Base-by-base conservation (phyloP, 768 basidiomycete genomes). In the Harrya chromipes region DNA sequence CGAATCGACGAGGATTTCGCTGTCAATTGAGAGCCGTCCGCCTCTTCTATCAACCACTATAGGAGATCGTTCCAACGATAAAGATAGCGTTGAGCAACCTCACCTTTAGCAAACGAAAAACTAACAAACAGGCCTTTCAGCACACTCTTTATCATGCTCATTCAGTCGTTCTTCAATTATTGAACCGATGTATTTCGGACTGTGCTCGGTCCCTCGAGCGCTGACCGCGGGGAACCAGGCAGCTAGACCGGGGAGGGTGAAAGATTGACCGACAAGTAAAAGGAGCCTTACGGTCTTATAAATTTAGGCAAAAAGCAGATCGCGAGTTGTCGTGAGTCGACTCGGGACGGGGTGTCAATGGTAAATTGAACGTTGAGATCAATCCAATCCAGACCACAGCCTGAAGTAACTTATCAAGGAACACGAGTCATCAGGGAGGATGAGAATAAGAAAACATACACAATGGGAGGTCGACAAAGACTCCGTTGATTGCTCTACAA, bases 31-130 rank as follows among this genome's bases (percentile, higher is more conserved):
- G 51, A 34, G 21, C 58, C 55, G 1, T 53, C 17, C 4, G 59
- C 67, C 4, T 50, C 60, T 3, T 68, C 63, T 21, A 72, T 59
- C 27, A 71, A 24, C 71, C 72, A 73, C 3, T 56, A 55, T 6
- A 74, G 35, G 36, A 72, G 39, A 41, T 74, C 72, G 16, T 65
- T 62, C 71, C 71, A 33, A 21, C 5, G 31, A 12, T 14, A 24
- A 10, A 16, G 0, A 4, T 10, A 6, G 29, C 43, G n/a, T 52
- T 3, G 2, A 4, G 12, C 2, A 4, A 19, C 8, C 4, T n/a
- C 4, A 12, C 11, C n/a, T 34, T 12, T 2, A 29, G n/a, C 2
- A 6, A 26, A 6, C 13, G 3, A 37, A 26, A 20, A 9, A 0
- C 17, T 2, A n/a, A 46, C 36, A 0, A 40, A 60, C 58, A n/a